Base-by-base conservation (phyloP, 441 rosid species). In the Croton laevigatus region DNA sequence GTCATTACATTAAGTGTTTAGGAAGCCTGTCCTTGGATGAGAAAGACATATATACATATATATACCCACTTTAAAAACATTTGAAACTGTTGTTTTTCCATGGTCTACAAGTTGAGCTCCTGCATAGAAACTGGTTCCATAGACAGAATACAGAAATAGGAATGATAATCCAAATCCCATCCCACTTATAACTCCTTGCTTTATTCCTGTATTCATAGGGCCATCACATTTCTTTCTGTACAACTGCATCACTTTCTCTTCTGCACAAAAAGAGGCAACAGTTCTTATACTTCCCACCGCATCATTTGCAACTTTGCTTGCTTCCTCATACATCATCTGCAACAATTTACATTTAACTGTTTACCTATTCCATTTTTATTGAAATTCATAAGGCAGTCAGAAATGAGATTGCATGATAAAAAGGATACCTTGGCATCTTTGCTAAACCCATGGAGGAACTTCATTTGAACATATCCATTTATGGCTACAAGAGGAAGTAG, bases 271-370 rank as follows among this genome's bases (percentile, higher is more conserved):
- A 6, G 97, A 93, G 60, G 93, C 92, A 59, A 93, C 91, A 5
- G 98, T 91, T 81, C 97, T 83, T 49, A 91, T 93, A 69, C 91
- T 87, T 58, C 95, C 89, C 0, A 89, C 91, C 7, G 98, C 98
- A 72, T 93, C 95, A 58, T 81, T 84, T 1, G 92, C 97, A 44
- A 93, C 89, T 74, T 91, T 88, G 75, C 91, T 93, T 9, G 97
- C 98, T 75, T 93, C 93, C 82, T 90, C 94, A 3, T 90, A 93
- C 90, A 82, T 86, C 77, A 70, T 82, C 97, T 92, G 85, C 75
- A 62, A 32, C 36, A 51, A 76, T 70, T 63, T n/a, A 17, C 11
- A 11, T 64, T 76, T 48, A 12, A 6, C n/a, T 16, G 6, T 58
- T 8, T 12, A 8, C 4, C 32, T 27, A 38, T 4, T 55, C 61